A percentile compares a stretch with the other conserved stretches of the same genome.
Conservation (phyloP, 2,329 filamentous ascomycete genomes). For the Cryoendolithus antarcticus region DNA sequence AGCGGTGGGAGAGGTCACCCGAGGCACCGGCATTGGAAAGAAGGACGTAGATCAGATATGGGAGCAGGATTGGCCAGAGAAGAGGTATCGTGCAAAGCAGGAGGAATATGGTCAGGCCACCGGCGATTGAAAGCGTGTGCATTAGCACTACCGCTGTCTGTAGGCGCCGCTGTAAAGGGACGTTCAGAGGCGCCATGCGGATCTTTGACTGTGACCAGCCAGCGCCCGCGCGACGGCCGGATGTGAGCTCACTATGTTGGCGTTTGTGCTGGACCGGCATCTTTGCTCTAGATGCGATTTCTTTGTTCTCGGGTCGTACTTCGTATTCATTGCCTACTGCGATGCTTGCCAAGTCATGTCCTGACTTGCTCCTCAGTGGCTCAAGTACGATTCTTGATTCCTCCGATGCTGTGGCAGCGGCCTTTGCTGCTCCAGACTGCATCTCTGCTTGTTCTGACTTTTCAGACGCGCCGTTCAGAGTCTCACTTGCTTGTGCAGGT, state of each 20-base stretch:
- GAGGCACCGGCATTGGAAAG: slow-evolving; percentile 69
- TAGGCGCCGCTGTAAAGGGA: slow-evolving; percentile 40
- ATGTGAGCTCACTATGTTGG: slow-evolving; percentile 31
- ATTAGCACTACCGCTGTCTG: slow-evolving; percentile 38
- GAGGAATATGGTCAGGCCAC: slow-evolving; percentile 65
- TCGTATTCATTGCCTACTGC: slow-evolving; percentile 22
- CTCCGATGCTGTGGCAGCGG: too few species aligned
- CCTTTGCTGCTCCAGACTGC: too few species aligned
- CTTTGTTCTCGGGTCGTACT: slow-evolving; percentile 24
- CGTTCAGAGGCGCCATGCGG: slow-evolving; percentile 75
- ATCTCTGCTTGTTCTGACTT: too few species aligned
- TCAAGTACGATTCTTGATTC: too few species aligned
- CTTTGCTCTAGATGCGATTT: slow-evolving; percentile 11
- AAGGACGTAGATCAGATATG: slow-evolving; percentile 75
- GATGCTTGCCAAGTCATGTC: slow-evolving; percentile 33
- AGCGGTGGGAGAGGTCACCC: slow-evolving; percentile 63
- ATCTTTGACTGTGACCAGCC: slow-evolving; percentile 46
- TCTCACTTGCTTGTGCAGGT: too few species aligned
- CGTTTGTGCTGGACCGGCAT: slow-evolving; percentile 9
- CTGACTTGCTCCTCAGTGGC: slow-evolving; percentile 30
- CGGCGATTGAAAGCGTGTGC: slow-evolving; percentile 37
- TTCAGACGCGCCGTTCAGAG: too few species aligned
- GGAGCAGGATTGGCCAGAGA: slow-evolving; percentile 67
- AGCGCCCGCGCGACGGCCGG: slow-evolving; percentile 40
- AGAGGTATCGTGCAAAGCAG: slow-evolving; percentile 82